phyloP scores from a whole-genome alignment of 2,329 filamentous ascomycete species.

The Rhynchosporium secalis region DNA sequence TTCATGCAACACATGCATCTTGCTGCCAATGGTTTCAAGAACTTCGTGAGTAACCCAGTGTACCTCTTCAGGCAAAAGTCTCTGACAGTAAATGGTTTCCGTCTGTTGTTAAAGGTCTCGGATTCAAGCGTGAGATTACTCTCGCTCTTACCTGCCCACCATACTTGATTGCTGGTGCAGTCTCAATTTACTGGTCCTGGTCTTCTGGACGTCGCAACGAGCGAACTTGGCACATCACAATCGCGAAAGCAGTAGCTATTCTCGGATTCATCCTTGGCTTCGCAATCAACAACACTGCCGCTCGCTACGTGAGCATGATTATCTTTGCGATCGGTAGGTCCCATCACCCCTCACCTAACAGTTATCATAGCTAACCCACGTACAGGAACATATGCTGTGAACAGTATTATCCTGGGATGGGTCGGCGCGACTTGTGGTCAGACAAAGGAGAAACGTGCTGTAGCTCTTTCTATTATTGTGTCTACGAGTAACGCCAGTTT shows the following conservation, averaged over 20 bases:
- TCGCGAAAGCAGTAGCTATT: slow-evolving; percentile 19
- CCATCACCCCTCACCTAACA: too few relatives aligned
- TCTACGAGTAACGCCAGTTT: slow-evolving; percentile 42
- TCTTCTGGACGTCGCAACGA: slow-evolving; percentile 23
- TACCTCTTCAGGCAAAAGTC: background rate
- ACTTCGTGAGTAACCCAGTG: slow-evolving; percentile 32
- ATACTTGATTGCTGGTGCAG: slow-evolving; percentile 22
- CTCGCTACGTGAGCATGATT: slow-evolving; percentile 25
- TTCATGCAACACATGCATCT: slow-evolving; percentile 51
- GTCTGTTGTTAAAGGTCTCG: slow-evolving; percentile 36
- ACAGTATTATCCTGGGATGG: slow-evolving; percentile 26
- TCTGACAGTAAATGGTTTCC: slow-evolving; percentile 25
- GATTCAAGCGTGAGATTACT: slow-evolving; percentile 30
- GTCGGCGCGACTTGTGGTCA: slow-evolving; percentile 40
- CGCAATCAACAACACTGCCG: slow-evolving; percentile 17
- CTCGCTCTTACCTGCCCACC: slow-evolving; percentile 24
- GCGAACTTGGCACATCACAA: slow-evolving; percentile 28
- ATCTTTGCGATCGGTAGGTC: slow-evolving; percentile 21
- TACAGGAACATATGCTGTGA: slow-evolving; percentile 19
- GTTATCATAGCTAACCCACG: too few relatives aligned
- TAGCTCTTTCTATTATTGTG: slow-evolving; percentile 41
- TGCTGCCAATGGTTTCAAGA: slow-evolving; percentile 41
- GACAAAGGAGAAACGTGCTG: slow-evolving; percentile 44
- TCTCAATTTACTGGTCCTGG: slow-evolving; percentile 18
- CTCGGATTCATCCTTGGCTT: slow-evolving; percentile 24